These are phyloP conservation scores for Heracleum sosnowskyi DNA, from an alignment of 129 eudicot genomes.

Conservation along the genomic window DNA sequence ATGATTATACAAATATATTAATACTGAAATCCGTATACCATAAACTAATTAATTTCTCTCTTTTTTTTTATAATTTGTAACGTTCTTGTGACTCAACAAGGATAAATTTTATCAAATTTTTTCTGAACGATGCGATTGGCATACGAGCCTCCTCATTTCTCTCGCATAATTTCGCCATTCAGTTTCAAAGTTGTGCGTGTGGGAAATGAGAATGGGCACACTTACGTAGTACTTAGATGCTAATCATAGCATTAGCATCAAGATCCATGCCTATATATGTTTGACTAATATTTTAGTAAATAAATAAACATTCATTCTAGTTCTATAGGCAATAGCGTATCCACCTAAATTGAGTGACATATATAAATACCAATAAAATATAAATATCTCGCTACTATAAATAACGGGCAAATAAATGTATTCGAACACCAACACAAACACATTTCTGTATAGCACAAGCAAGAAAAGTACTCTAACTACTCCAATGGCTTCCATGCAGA, in stretches of 20 bases:
- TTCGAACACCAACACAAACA: not conserved
- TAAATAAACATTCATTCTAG: not conserved
- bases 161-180: not conserved
- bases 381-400: not conserved
- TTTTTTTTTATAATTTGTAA: too few relatives aligned
- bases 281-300: not conserved
- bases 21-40: too few relatives aligned
- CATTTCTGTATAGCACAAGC: not conserved
- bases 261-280: conserved; percentile 5
- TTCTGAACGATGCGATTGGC: too few relatives aligned
- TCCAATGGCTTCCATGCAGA: conserved; percentile 17
- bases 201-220: not conserved
- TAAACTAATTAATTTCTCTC: too few relatives aligned
- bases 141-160: not conserved
- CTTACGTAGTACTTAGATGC: not conserved
- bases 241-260: not conserved
- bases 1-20: not conserved
- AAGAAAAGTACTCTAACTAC: not conserved
- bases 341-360: not conserved
- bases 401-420: not conserved
- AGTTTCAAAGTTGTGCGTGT: not conserved
- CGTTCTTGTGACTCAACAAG: too few relatives aligned
- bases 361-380: not conserved
- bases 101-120: too few relatives aligned
- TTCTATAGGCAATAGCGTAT: too few relatives aligned